Base-by-base conservation (phyloP, 2,329 filamentous ascomycete species). In the Pyrenochaeta sp. region DNA sequence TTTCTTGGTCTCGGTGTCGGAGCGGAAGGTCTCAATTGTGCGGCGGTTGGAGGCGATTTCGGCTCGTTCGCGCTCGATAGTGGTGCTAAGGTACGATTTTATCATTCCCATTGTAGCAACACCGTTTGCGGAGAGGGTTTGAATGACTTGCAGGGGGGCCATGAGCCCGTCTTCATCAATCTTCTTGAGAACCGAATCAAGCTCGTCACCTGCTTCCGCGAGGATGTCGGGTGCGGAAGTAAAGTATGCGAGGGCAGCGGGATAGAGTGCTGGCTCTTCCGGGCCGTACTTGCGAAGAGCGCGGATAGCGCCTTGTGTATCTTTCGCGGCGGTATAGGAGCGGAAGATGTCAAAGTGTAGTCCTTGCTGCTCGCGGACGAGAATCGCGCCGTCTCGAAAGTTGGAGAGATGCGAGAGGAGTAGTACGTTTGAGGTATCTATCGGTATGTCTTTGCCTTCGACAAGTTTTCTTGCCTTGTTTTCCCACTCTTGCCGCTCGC, bases 71-170 rank as follows among this genome's bases (percentile, higher is more conserved):
- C 92, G 88, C 66, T 92, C 89, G 62, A 99, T 96, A 8, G 93
- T 97, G 49, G 91, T 88, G 62, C 91, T 88, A 2, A 99, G 87
- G 77, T 99, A 99, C 5, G 89, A 88, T 79, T 97, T 98, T 61
- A 99, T 90, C 85, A 98, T 93, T 50, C 94, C 95, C 91, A 99
- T 97, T 0, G 93, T 98, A 0, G 96, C 94, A 2, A 97, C 92
- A 5, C 89, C 86, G 66, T 90, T 91, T 51, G 85, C 85, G 59
- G 86, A 89, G 13, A 99, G 85, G 0, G 93, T 95, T 77, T 99
- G 94, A 15, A 99, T 95, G 32, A 99, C 95, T 76, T 99, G 95
- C 3, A 99, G 82, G 0, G 95, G 95, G 0, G 95, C 94, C 91
- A 99, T 95, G 37, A 99, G 86, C 0, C 92, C 90, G 69, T 97